Evolutionary conservation across 495 filamentous ascomycete species (phyloP), one percentile per base, ranked within the genome.

Genomic region (Letharia columbiana): DNA sequence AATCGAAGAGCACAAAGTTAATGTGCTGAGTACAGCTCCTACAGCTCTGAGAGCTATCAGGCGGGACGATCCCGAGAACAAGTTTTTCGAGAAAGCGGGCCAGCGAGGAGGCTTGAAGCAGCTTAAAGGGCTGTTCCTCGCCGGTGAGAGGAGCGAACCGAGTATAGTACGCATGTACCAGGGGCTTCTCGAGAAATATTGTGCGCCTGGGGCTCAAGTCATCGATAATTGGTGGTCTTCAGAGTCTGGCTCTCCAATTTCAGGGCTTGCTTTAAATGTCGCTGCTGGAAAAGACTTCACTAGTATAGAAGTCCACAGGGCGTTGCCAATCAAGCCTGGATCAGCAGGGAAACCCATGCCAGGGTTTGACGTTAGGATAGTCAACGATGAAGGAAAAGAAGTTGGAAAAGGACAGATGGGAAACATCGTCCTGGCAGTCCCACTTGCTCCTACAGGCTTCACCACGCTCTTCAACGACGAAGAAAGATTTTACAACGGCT

Each of bases 191-290:
- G 70, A 77, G 15, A 78, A 82, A 62, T 85, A 91, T 68, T 87
- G 83, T 47, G 84, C 85, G 0, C 77, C 76, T 1, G 81, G 82
- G 40, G 86, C 91, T 0, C 77, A 83, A 39, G 89, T 96, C 20
- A 81, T 96, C 61, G 92, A 97, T 73, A 96, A 96, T 72, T 97
- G 92, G 92, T 97, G 92, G 92, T 93, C 90, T 5, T 93, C 90
- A 2, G 92, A 96, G 75, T 91, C 89, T 1, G 92, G 92, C 11
- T 91, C 88, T 7, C 92, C 92, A 9, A 96, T 97, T 67, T 87
- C 92, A 0, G 92, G 90, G 1, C 78, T 96, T 37, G 86, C 90
- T 10, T 77, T 96, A 44, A 61, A 72, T 17, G 70, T 75, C 61
- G 64, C 67, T 17, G 77, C 82, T 7, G 77, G 75, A 1, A 70